Conservation (phyloP, 2,329 filamentous ascomycete species). For the Chaetomium sp. region DNA sequence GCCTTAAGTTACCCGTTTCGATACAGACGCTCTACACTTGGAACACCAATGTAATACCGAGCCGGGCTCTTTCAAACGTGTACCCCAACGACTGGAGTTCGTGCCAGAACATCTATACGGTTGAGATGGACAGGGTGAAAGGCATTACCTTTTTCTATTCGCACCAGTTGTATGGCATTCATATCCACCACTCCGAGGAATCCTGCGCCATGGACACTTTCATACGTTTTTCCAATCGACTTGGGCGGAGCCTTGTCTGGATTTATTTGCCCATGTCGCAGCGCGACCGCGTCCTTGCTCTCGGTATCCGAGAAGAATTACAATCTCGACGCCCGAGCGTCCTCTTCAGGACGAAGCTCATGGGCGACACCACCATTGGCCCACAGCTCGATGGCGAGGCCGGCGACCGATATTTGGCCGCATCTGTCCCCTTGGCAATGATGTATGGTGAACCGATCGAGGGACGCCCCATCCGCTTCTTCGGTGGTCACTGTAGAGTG, state of each 20-base stretch:
- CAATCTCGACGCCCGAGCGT: neutral
- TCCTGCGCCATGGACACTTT: slow-evolving; percentile 2
- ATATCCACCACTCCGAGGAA: neutral
- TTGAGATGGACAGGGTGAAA: neutral
- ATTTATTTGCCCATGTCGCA: neutral
- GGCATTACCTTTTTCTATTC: slow-evolving; percentile 12
- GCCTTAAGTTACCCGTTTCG: neutral
- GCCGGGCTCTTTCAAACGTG: neutral
- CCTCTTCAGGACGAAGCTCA: neutral
- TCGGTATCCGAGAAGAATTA: neutral
- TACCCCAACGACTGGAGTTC: neutral
- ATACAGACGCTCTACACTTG: neutral
- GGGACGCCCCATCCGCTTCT: neutral
- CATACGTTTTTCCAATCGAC: neutral
- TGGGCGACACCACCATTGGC: neutral
- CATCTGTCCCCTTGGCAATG: slow-evolving; percentile 1
- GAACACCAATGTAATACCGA: slow-evolving; percentile 9
- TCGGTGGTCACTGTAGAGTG: neutral
- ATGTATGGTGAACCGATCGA: neutral
- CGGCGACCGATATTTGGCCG: neutral
- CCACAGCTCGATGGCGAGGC: neutral
- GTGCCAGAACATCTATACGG: neutral
- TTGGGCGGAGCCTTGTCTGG: neutral
- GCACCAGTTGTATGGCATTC: slow-evolving; percentile 3
- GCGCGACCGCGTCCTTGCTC: neutral